Conservation (phyloP, 2,329 filamentous ascomycete genomes). For the Teratosphaeriaceae sp. region DNA sequence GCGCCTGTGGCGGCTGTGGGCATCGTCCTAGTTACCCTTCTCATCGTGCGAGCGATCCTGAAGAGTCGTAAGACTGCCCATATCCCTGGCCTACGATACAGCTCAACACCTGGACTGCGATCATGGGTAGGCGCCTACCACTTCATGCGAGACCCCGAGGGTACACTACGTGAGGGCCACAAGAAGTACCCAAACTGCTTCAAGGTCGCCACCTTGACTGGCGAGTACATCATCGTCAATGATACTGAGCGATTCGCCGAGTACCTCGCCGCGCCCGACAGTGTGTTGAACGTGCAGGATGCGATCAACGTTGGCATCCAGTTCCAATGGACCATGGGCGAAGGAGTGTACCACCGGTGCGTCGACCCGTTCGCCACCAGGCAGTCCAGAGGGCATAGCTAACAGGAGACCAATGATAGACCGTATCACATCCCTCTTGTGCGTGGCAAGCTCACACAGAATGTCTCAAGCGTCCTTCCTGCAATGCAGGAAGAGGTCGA, state of each 20-base stretch:
- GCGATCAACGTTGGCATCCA: slow-evolving; percentile 6
- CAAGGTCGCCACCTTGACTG: neutral
- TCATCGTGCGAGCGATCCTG: too few relatives aligned
- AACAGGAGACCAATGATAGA: too few relatives aligned
- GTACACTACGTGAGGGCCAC: neutral
- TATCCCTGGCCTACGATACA: slow-evolving; percentile 3
- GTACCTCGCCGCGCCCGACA: slow-evolving; percentile 4
- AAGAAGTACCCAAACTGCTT: slow-evolving; percentile 3
- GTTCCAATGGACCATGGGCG: slow-evolving; percentile 7
- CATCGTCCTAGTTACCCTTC: too few relatives aligned
- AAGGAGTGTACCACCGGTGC: slow-evolving; percentile 1
- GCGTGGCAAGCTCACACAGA: slow-evolving; percentile 3
- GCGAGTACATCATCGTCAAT: slow-evolving; percentile 1
- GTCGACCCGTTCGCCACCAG: too few relatives aligned
- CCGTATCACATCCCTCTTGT: slow-evolving; percentile 7
- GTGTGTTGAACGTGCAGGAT: slow-evolving; percentile 4
- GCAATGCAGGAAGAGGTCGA: slow-evolving; percentile 1
- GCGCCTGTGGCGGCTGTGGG: too few relatives aligned
- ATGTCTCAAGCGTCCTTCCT: neutral
- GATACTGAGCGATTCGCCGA: neutral
- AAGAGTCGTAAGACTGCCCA: too few relatives aligned
- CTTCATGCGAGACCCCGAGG: neutral
- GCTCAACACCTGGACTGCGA: neutral
- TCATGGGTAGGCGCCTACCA: slow-evolving; percentile 1
- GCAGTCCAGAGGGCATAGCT: too few relatives aligned